Base-by-base conservation (phyloP, 768 basidiomycete species). In the Suillus cothurnatus region DNA sequence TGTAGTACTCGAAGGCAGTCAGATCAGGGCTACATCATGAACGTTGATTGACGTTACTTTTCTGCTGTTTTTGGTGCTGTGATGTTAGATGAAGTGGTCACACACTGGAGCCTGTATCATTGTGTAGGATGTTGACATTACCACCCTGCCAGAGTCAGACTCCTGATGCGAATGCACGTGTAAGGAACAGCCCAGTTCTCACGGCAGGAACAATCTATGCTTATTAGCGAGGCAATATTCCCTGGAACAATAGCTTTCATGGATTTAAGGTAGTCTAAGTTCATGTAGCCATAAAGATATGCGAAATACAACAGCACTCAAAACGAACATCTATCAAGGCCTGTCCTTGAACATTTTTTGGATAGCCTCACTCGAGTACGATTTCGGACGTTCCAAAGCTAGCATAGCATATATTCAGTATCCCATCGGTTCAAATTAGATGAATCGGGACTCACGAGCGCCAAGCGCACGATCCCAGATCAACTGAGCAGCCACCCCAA, bases 381-480 rank as follows among this genome's bases (percentile, higher is more conserved):
- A 95, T 81, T 97, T 97, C 65, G 94, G 94, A 23, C 94, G 86
- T 77, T 97, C 94, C 47, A 95, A 86, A 70, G 92, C 90, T 91
- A 39, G 14, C 38, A 66, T 21, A 63, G 2, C 23, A 36, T n/a
- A 61, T 50, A 26, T 12, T 28, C 8, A 49, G 31, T 49, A 12
- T 50, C 64, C 6, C 61, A 66, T 32, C 26, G 36, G 19, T 57
- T 8, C 53, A 34, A 6, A 21, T 8, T 14, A 53, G 9, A 43
- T 9, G 11, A 28, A 6, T 34, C 8, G 65, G 65, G 5, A 87
- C 91, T 76, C 76, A 93, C 91, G 93, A 79, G 92, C 93, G 81
- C 93, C 93, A 71, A 94, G 89, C 19, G 93, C 93, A 76, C 94
- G 92, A 73, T 95, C 94, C 94, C 94, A 95, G 69, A 95, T 93